Evolutionary conservation across 2,329 filamentous ascomycete genomes (phyloP).

Genomic region (Thermothelomyces thermophilus): DNA sequence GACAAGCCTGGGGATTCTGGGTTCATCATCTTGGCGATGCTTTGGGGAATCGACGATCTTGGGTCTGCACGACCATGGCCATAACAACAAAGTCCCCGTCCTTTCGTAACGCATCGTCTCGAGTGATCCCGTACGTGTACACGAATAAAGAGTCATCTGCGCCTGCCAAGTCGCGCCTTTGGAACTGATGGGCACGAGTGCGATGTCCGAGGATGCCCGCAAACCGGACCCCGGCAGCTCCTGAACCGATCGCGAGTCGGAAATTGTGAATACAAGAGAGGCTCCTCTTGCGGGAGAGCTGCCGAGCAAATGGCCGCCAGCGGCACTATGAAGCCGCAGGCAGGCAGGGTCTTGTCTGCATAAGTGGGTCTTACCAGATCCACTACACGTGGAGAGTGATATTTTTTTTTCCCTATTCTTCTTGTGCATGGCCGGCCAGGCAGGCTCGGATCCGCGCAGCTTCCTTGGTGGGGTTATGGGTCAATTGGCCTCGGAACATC

Average conservation of each 20-base stretch:
- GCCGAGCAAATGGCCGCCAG: slow-evolving; percentile 6
- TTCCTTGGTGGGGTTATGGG: not conserved
- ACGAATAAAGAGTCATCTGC: not conserved
- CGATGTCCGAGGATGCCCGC: slow-evolving; percentile 15
- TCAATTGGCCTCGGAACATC: not conserved
- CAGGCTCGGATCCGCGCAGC: slow-evolving; percentile 6
- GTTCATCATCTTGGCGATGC: slow-evolving; percentile 4
- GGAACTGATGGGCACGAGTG: not conserved
- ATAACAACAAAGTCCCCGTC: not conserved
- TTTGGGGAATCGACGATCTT: not conserved
- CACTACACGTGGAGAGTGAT: slow-evolving; percentile 11
- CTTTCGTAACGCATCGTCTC: no score
- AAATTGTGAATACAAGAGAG: slow-evolving; percentile 7
- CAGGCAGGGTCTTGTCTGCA: slow-evolving; percentile 4
- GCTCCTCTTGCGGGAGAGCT: slow-evolving; percentile 6
- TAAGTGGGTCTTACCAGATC: not conserved
- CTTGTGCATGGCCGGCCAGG: not conserved
- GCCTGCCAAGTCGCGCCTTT: not conserved
- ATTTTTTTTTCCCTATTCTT: slow-evolving; percentile 1
- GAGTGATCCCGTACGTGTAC: no score
- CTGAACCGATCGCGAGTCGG: slow-evolving; percentile 1
- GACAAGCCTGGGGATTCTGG: not conserved
- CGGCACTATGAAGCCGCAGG: not conserved
- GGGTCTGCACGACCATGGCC: no score
- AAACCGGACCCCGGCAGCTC: slow-evolving; percentile 8